A percentile compares a stretch with the other conserved stretches of the same genome.
phyloP scores from a whole-genome alignment of 805 yeast genomes.

The Pichia ethanolica region DNA sequence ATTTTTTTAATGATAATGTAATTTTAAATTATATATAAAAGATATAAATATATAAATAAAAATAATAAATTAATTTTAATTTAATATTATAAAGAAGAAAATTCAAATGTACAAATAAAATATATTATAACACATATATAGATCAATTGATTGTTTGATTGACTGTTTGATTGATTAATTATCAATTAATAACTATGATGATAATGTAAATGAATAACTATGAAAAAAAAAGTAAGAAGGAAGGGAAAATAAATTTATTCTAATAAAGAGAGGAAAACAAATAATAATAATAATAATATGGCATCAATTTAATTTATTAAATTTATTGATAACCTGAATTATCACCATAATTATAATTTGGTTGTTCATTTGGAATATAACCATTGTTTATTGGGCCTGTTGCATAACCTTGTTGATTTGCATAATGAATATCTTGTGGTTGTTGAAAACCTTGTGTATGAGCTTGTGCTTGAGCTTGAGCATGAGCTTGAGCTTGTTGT shows the following conservation, averaged over 20 bases:
- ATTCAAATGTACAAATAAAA: neutral
- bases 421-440: constrained; percentile 13
- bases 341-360: constrained; percentile 11
- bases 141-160: too few species aligned
- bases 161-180: too few species aligned
- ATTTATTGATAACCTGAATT: constrained; percentile 13
- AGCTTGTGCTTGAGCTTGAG: constrained; percentile 23
- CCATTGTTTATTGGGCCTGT: constrained; percentile 2
- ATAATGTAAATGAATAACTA: neutral
- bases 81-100: neutral
- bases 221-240: neutral
- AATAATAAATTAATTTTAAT: neutral
- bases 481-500: constrained; percentile 21
- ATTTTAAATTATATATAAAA: neutral
- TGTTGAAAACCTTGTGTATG: constrained; percentile 21
- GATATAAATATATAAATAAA: neutral
- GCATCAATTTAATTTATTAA: too few species aligned
- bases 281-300: too few species aligned
- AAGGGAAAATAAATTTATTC: neutral
- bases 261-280: neutral
- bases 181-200: too few species aligned
- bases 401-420: constrained; percentile 7
- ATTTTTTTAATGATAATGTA: too few species aligned
- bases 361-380: constrained; percentile 6
- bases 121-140: neutral